Evolutionary conservation across 208 protist species (phyloP).

Genomic region (Wallacemonas collosoma): DNA sequence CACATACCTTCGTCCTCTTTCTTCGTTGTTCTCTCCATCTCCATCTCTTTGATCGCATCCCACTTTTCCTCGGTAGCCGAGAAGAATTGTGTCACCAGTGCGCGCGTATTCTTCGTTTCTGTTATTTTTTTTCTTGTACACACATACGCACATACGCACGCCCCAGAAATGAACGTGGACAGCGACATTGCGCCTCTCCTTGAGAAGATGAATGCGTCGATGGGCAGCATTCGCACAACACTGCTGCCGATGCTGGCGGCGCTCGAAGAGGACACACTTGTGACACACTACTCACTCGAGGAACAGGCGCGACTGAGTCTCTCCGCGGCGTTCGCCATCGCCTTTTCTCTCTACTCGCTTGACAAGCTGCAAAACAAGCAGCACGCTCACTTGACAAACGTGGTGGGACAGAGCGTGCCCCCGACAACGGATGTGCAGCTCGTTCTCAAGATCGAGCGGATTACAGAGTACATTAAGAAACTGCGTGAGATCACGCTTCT

Average conservation of each 20-base stretch:
- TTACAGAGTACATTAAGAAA: conserved; percentile 88
- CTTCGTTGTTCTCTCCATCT: conserved; percentile 17
- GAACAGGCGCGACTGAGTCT: conserved; percentile 85
- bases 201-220: conserved; percentile 40
- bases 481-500: conserved; percentile 77
- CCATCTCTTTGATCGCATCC: conserved; percentile 18
- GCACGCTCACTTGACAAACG: neutral
- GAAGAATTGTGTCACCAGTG: no score
- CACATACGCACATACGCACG: neutral
- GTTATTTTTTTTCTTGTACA: neutral
- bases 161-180: conserved; percentile 58
- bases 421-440: conserved; percentile 57
- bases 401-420: conserved; percentile 2
- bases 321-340: conserved; percentile 65
- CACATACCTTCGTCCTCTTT: conserved; percentile 1
- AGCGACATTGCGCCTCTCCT: conserved; percentile 55
- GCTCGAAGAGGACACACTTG: conserved; percentile 72
- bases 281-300: conserved; percentile 67
- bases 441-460: conserved; percentile 82
- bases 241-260: conserved; percentile 51
- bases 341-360: conserved; percentile 67
- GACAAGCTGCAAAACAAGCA: conserved; percentile 56
- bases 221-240: conserved; percentile 30
- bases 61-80: conserved; percentile 20
- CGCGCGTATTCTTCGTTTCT: neutral